phyloP scores from a whole-genome alignment of 257 asterid genomes.

The Nicotiana otophora region DNA sequence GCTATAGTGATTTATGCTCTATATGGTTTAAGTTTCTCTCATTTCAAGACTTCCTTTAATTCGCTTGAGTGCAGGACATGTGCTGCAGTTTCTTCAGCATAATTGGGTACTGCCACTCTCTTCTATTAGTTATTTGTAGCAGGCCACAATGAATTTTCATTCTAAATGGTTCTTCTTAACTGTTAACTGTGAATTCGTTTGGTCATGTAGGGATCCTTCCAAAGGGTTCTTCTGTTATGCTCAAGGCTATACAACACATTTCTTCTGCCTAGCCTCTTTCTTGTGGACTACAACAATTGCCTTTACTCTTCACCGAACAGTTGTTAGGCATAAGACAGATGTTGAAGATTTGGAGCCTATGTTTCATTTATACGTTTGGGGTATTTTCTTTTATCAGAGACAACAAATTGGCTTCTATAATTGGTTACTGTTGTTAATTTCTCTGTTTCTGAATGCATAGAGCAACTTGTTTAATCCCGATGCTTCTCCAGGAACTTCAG shows the following conservation, averaged over 20 bases:
- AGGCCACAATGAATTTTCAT: background rate
- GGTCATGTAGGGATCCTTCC: slow-evolving; percentile 84
- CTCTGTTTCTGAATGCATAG: background rate
- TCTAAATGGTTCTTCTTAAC: background rate
- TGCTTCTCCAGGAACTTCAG: slow-evolving; percentile 69
- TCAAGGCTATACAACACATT: slow-evolving; percentile 96
- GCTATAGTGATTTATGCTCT: background rate
- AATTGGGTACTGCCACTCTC: slow-evolving; percentile 58
- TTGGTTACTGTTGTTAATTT: background rate
- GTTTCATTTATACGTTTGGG: slow-evolving; percentile 99
- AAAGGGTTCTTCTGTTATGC: slow-evolving; percentile 90
- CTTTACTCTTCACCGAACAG: slow-evolving; percentile 93
- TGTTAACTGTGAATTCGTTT: slow-evolving; percentile 5
- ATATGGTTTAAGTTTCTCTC: background rate
- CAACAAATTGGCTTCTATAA: background rate
- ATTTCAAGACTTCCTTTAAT: background rate
- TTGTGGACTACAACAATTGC: slow-evolving; percentile 97
- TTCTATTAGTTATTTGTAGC: background rate
- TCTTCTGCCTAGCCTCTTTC: slow-evolving; percentile 96
- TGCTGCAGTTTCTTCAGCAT: slow-evolving; percentile 96
- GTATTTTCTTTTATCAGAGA: slow-evolving; percentile 35
- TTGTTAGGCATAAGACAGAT: slow-evolving; percentile 95
- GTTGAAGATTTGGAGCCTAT: slow-evolving; percentile 97
- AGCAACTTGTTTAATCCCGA: background rate
- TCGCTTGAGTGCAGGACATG: slow-evolving; percentile 71